Conservation (phyloP, 176 grass and related monocot species). For the Neostapfia colusana region DNA sequence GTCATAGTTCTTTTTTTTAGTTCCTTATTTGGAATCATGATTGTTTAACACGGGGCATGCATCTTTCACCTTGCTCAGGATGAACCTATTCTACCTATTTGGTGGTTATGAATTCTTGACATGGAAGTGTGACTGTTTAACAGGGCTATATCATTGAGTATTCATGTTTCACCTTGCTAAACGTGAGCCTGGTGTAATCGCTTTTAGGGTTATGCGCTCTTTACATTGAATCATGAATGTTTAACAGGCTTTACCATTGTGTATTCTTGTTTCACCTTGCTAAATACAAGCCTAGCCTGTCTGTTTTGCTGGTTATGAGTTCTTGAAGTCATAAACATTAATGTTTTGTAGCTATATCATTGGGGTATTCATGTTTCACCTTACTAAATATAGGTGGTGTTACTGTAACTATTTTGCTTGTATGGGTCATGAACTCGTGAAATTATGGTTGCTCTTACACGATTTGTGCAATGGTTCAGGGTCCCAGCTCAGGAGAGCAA, state of each 20-base stretch:
- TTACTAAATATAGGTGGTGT: no score
- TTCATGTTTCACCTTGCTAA: neutral
- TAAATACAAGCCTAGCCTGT: neutral
- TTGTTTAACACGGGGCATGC: neutral
- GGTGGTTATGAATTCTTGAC: neutral
- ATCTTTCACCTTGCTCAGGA: conserved; percentile 11
- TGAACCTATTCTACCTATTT: neutral
- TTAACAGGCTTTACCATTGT: neutral
- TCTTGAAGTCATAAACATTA: neutral
- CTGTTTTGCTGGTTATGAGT: neutral
- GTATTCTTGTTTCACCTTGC: neutral
- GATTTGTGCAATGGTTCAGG: conserved; percentile 41
- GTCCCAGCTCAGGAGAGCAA: conserved; percentile 58
- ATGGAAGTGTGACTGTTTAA: neutral
- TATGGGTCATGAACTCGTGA: neutral
- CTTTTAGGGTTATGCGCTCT: neutral
- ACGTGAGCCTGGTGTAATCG: neutral
- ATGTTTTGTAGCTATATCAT: neutral
- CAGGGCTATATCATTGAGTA: neutral
- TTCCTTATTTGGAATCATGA: neutral
- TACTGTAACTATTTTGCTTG: neutral
- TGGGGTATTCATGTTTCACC: neutral
- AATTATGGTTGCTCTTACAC: neutral
- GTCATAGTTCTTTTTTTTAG: neutral
- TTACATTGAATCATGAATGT: neutral